Conservation (phyloP, 352 stramenopile species). For the Phytophthora parvispora region DNA sequence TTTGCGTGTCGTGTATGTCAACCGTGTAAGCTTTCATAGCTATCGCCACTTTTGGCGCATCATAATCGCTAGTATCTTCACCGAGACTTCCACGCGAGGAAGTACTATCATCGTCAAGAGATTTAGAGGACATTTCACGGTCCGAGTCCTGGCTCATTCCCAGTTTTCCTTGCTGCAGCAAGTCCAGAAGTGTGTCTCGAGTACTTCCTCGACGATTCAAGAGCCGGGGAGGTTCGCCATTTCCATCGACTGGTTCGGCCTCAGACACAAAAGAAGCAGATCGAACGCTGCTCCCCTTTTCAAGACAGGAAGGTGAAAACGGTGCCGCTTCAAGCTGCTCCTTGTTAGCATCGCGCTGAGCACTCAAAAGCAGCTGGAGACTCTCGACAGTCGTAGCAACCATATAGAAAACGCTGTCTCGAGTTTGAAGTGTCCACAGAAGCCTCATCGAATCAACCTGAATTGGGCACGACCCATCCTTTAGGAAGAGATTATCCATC, state of each 20-base stretch:
- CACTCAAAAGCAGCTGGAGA: conserved; percentile 55
- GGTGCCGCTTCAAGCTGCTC: conserved; percentile 3
- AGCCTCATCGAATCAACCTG: conserved; percentile 88
- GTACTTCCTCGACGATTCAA: conserved; percentile 52
- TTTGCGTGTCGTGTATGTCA: conserved; percentile 81
- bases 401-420: conserved; percentile 81
- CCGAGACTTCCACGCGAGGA: conserved; percentile 9
- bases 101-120: conserved; percentile 20
- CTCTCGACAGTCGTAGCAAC: conserved; percentile 64
- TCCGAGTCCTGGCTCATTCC: conserved; percentile 39
- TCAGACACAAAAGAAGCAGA: conserved; percentile 21
- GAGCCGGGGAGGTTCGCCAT: neutral
- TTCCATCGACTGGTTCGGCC: neutral
- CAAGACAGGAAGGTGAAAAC: conserved; percentile 8
- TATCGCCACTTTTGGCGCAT: conserved; percentile 41
- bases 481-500: conserved; percentile 79
- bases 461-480: conserved; percentile 79
- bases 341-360: conserved; percentile 23
- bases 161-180: conserved; percentile 83
- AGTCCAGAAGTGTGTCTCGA: conserved; percentile 72
- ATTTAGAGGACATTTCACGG: conserved; percentile 19
- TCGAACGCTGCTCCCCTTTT: conserved; percentile 31
- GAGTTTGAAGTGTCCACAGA: conserved; percentile 82
- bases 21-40: conserved; percentile 79
- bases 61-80: conserved; percentile 24